phyloP scores from a whole-genome alignment of 1,139 yeast species.

The Wickerhamomyces sp. region DNA sequence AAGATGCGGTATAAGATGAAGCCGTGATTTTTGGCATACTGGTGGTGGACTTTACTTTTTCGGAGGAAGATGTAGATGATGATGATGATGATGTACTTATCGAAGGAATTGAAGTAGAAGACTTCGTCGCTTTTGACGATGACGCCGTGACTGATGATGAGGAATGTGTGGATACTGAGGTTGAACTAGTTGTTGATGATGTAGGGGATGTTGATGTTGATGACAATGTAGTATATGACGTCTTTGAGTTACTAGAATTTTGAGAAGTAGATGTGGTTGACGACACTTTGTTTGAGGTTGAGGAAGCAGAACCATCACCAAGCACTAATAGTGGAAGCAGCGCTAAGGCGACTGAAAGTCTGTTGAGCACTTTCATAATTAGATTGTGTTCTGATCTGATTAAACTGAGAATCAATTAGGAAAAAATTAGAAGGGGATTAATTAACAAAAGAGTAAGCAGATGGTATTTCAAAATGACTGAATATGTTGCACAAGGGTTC shows the following conservation, averaged over 20 bases:
- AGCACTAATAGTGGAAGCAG: neutral
- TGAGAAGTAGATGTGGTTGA: neutral
- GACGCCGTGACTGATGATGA: neutral
- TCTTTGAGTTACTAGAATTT: neutral
- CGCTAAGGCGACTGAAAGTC: neutral
- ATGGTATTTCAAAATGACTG: neutral
- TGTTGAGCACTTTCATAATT: too few relatives aligned
- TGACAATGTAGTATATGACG: neutral
- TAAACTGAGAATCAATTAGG: too few relatives aligned
- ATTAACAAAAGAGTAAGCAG: too few relatives aligned
- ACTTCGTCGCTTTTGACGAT: neutral
- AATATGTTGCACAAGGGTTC: neutral
- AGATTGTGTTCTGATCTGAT: too few relatives aligned
- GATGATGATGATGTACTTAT: neutral
- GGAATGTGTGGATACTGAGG: neutral
- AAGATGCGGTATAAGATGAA: slow-evolving; percentile 4
- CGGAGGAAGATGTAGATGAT: neutral
- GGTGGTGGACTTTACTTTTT: neutral
- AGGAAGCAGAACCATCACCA: neutral
- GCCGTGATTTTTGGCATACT: slow-evolving; percentile 1
- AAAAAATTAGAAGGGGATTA: too few relatives aligned
- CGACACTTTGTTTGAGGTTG: neutral
- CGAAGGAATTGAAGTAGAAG: neutral
- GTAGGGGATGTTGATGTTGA: neutral
- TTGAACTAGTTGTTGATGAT: neutral